phyloP scores from a whole-genome alignment of 2,329 filamentous ascomycete genomes.

The Fusarium zealandicum region DNA sequence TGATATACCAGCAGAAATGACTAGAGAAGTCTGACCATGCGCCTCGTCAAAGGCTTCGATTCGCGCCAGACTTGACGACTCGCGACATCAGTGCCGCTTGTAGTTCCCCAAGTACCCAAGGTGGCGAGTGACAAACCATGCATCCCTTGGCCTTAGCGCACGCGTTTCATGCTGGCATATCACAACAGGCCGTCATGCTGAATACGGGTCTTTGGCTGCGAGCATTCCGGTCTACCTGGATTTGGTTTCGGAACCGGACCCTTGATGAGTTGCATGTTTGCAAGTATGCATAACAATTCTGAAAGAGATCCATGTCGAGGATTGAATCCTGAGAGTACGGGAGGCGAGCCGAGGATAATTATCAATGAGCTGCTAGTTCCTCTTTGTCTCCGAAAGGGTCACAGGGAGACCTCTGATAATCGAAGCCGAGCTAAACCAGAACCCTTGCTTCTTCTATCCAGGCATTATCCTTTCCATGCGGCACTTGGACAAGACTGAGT shows the following conservation, averaged over 20 bases:
- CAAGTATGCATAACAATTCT: too few species aligned
- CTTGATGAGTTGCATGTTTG: neutral
- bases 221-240: neutral
- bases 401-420: neutral
- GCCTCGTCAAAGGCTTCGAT: slow-evolving; percentile 17
- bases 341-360: neutral
- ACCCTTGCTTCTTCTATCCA: neutral
- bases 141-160: slow-evolving; percentile 8
- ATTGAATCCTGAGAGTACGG: too few species aligned
- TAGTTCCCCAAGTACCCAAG: neutral
- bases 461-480: neutral
- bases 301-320: too few species aligned
- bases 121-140: neutral
- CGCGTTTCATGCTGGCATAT: neutral
- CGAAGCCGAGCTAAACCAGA: slow-evolving; percentile 2
- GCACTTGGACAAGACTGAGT: neutral
- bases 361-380: neutral
- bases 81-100: slow-evolving; percentile 9
- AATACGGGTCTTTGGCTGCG: slow-evolving; percentile 4
- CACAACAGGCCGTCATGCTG: neutral
- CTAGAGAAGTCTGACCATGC: neutral
- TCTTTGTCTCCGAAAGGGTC: neutral
- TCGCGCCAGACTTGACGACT: slow-evolving; percentile 3
- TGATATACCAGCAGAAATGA: neutral
- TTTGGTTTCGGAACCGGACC: neutral